Evolutionary conservation across 169 alveolate genomes (phyloP).

Genomic region (Plasmodium coatneyi): DNA sequence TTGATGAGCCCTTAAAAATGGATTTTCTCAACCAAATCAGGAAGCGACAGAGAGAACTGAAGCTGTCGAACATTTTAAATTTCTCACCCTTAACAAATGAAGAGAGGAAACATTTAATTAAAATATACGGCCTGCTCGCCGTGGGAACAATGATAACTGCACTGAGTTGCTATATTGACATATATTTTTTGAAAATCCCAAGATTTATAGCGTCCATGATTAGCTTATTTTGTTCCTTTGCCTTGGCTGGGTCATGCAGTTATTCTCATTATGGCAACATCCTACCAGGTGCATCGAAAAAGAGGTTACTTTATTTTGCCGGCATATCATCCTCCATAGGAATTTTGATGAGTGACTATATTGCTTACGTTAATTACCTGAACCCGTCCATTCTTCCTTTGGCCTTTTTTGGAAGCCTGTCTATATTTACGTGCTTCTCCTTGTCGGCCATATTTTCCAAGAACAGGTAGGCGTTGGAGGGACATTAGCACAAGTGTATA

Average conservation of each 20-base stretch:
- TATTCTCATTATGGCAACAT: slow-evolving; percentile 32
- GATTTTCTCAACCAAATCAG: slow-evolving; percentile 59
- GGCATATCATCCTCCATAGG: slow-evolving; percentile 69
- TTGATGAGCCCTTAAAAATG: slow-evolving; percentile 4
- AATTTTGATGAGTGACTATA: slow-evolving; percentile 64
- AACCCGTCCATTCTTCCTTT: slow-evolving; percentile 70
- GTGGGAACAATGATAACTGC: slow-evolving; percentile 64
- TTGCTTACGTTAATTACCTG: slow-evolving; percentile 61
- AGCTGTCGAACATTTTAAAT: slow-evolving; percentile 53
- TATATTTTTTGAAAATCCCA: slow-evolving; percentile 42
- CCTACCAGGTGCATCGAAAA: slow-evolving; percentile 27
- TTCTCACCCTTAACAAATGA: slow-evolving; percentile 71
- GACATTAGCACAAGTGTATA: not conserved
- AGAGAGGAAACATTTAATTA: slow-evolving; percentile 66
- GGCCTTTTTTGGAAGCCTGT: slow-evolving; percentile 69
- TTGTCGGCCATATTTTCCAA: slow-evolving; percentile 72
- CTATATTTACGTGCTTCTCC: slow-evolving; percentile 67
- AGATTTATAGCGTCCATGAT: slow-evolving; percentile 66
- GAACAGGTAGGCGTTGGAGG: slow-evolving; percentile 15
- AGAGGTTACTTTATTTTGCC: slow-evolving; percentile 47
- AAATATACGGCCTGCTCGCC: slow-evolving; percentile 72
- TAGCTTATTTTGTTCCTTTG: slow-evolving; percentile 64
- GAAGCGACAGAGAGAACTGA: slow-evolving; percentile 62
- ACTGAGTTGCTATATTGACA: slow-evolving; percentile 61
- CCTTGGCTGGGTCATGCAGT: slow-evolving; percentile 60